Percentiles rank a stretch among this genome's conserved stretches.
Evolutionary conservation across 345 rosid genomes (phyloP).

Genomic region (Mallotus nudiflorus): DNA sequence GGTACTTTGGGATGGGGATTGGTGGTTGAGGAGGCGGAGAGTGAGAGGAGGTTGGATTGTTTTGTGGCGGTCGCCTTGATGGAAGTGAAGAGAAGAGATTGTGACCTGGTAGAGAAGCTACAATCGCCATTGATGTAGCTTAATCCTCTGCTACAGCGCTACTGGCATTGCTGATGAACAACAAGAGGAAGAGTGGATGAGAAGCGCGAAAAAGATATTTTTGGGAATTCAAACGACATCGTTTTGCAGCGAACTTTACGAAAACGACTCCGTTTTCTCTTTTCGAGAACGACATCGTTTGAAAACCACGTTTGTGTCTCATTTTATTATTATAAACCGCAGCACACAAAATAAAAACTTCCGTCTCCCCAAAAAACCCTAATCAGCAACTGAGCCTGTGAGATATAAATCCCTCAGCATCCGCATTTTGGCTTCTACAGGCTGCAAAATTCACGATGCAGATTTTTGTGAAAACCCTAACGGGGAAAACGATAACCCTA

Average conservation of each 20-base stretch:
- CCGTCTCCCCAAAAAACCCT: conserved; percentile 10
- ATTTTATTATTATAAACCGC: background rate
- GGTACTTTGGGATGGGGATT: conserved; percentile 69
- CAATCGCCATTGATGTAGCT: conserved; percentile 44
- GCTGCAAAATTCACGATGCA: conserved; percentile 15
- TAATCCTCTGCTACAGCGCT: background rate
- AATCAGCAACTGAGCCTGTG: background rate
- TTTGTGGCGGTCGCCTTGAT: conserved; percentile 40
- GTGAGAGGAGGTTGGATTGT: too few relatives aligned
- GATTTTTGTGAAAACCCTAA: conserved; percentile 38
- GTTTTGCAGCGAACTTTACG: too few relatives aligned
- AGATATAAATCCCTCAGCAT: conserved; percentile 1
- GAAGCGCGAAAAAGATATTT: background rate
- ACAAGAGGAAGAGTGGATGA: background rate
- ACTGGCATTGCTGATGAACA: conserved; percentile 2
- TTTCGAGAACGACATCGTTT: too few relatives aligned
- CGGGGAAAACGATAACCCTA: conserved; percentile 37
- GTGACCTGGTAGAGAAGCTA: conserved; percentile 55
- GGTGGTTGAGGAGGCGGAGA: conserved; percentile 46
- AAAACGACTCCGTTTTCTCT: too few relatives aligned
- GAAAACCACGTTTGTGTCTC: too few relatives aligned
- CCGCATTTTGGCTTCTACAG: background rate
- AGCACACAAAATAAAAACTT: background rate
- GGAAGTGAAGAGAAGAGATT: conserved; percentile 83
- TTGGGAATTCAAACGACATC: background rate